A percentile compares a stretch with the other conserved stretches of the same genome.
Evolutionary conservation across 73 alveolate genomes (phyloP).

Genomic region (Breviolum minutum): DNA sequence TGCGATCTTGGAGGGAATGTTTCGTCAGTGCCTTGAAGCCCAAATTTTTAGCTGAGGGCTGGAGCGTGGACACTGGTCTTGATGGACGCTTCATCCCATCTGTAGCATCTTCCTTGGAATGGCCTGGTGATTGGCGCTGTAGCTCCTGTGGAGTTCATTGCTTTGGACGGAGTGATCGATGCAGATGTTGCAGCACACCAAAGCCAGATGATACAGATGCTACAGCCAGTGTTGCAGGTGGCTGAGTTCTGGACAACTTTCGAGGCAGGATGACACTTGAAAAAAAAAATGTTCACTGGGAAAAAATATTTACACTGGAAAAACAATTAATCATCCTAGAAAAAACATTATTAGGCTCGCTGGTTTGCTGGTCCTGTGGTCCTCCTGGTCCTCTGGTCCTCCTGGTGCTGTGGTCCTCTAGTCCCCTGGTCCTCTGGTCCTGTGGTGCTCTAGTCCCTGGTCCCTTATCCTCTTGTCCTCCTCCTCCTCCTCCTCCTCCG

Average conservation of each 20-base stretch:
- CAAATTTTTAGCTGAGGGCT: conserved; percentile 63
- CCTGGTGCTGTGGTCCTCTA: no score
- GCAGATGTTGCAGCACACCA: conserved; percentile 42
- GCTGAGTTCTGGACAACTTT: neutral
- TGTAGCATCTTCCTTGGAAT: conserved; percentile 92
- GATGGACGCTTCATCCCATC: conserved; percentile 89
- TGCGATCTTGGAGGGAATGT: conserved; percentile 59
- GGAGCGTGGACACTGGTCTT: conserved; percentile 89
- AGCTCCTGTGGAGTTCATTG: conserved; percentile 75
- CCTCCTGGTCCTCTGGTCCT: no score
- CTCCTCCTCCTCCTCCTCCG: no score
- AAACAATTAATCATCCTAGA: no score
- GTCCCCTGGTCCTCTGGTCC: no score
- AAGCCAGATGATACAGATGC: neutral
- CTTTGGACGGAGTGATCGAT: conserved; percentile 83
- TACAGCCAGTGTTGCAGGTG: neutral
- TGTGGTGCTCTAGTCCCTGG: no score
- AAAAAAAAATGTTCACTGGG: no score
- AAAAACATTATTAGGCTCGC: no score
- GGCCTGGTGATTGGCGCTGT: conserved; percentile 95
- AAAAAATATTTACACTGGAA: no score
- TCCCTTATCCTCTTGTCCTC: no score
- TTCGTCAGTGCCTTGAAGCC: conserved; percentile 56
- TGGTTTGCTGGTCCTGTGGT: no score
- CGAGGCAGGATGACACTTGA: no score